phyloP scores from a whole-genome alignment of 768 basidiomycete species.

The Galerina sulciceps region DNA sequence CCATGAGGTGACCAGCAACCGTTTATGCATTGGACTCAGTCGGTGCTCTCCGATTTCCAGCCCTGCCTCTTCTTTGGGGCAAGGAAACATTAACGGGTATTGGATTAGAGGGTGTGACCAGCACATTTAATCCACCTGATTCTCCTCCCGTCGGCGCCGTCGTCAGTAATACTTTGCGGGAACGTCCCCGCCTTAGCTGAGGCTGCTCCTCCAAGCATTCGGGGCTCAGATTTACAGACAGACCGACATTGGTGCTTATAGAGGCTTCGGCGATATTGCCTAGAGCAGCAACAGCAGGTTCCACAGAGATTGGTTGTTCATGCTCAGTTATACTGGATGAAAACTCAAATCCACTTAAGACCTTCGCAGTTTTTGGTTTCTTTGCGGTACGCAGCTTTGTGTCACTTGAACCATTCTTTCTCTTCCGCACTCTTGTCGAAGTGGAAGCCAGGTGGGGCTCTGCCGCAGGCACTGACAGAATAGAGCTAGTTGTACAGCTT shows the following conservation, averaged over 20 bases:
- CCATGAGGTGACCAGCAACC: no score
- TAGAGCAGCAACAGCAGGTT: no score
- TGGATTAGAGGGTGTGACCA: no score
- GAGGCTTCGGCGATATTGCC: no score
- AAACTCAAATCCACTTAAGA: background rate
- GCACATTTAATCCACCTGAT: no score
- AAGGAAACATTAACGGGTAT: background rate
- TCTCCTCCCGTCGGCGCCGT: no score
- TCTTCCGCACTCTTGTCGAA: background rate
- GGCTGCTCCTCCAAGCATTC: background rate
- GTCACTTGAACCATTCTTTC: background rate
- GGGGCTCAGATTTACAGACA: background rate
- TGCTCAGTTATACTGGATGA: background rate
- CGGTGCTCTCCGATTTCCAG: background rate
- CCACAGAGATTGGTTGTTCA: no score
- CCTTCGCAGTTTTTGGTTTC: background rate
- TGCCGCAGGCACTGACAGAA: background rate
- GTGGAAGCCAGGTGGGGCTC: background rate
- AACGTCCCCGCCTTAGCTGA: background rate
- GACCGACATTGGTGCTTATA: no score
- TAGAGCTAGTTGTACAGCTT: background rate
- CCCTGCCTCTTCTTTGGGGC: conserved; percentile 1
- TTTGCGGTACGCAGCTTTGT: background rate
- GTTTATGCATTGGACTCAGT: background rate
- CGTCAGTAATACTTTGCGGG: background rate